Evolutionary conservation across 129 eudicot genomes (phyloP), one percentile per base, ranked within the genome.

Genomic region (Solidago caesia): DNA sequence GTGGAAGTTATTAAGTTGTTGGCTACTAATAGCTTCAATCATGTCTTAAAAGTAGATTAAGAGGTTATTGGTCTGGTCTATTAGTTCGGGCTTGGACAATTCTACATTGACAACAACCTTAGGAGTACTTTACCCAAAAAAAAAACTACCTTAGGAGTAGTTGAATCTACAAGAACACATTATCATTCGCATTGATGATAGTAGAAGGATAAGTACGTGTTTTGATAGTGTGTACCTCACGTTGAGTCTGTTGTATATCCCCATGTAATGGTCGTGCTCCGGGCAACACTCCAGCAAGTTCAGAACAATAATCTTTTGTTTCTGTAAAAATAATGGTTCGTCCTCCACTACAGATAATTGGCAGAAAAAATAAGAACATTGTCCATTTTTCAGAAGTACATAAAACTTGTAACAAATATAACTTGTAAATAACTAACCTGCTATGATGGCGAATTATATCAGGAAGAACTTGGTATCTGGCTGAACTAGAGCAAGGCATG

Each of bases 261-360:
- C 99, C 97, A 78, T 95, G 99, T 83, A 91, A 71, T 57, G 99
- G 88, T 16, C 97, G 96, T 33, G 99, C 97, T 59, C 97, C 99
- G 10, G 86, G 81, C 33, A 95, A 81, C n/a, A 91, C 26, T 6
- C 89, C 92, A 82, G 99, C 86, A 45, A 95, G 91, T 76, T 86
- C 87, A 25, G 99, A 95, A 76, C 96, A 94, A 48, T 85, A 91
- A 71, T 87, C 97, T 77, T 91, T 95, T 33, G 94, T 95, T 80
- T 95, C 99, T 0, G 97, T 87, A 80, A 95, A 95, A 79, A 95
- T 77, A 68, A 95, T 95, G 3, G 97, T 85, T 14, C 93, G 96
- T 0, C 99, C 99, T 52, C 99, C 99, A 79, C 99, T 95, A 87
- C 8, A 86, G 46, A 65, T 9, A 80, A 25, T 2, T 26, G 7